These are phyloP conservation scores for Penicillium sp. DNA, from an alignment of 2,329 filamentous ascomycete genomes.

Conservation along the genomic window DNA sequence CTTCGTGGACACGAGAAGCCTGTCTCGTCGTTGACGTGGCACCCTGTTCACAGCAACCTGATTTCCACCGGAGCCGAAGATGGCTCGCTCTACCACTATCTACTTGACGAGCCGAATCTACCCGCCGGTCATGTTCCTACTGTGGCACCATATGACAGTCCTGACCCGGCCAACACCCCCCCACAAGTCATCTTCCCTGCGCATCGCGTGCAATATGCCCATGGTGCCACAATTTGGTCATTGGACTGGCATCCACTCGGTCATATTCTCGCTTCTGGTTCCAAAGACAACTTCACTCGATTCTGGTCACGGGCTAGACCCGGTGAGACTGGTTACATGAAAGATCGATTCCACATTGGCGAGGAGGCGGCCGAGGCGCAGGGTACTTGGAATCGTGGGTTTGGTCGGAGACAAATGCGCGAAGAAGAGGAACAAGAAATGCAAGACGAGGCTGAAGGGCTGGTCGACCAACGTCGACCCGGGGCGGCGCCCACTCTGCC, in stretches of 20 bases:
- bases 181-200: conserved; percentile 90
- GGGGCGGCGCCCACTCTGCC: conserved; percentile 47
- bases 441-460: conserved; percentile 86
- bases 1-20: conserved; percentile 95
- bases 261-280: conserved; percentile 90
- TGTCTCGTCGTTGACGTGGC: conserved; percentile 86
- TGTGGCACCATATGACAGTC: conserved; percentile 75
- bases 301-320: conserved; percentile 93
- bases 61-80: conserved; percentile 87
- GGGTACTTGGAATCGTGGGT: conserved; percentile 85
- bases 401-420: conserved; percentile 69
- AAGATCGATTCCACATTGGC: conserved; percentile 92
- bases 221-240: conserved; percentile 95
- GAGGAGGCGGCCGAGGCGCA: conserved; percentile 88
- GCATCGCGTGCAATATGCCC: conserved; percentile 78
- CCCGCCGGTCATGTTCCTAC: conserved; percentile 66
- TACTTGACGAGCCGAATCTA: conserved; percentile 90
- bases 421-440: conserved; percentile 92
- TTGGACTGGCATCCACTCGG: conserved; percentile 96
- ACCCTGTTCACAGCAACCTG: conserved; percentile 83
- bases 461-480: conserved; percentile 84
- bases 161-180: conserved; percentile 71
- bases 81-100: conserved; percentile 83
- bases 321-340: conserved; percentile 76
- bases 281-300: conserved; percentile 90